These are phyloP conservation scores for Cladosporium sp. DNA, from an alignment of 2,329 filamentous ascomycete genomes.

Conservation along the genomic window DNA sequence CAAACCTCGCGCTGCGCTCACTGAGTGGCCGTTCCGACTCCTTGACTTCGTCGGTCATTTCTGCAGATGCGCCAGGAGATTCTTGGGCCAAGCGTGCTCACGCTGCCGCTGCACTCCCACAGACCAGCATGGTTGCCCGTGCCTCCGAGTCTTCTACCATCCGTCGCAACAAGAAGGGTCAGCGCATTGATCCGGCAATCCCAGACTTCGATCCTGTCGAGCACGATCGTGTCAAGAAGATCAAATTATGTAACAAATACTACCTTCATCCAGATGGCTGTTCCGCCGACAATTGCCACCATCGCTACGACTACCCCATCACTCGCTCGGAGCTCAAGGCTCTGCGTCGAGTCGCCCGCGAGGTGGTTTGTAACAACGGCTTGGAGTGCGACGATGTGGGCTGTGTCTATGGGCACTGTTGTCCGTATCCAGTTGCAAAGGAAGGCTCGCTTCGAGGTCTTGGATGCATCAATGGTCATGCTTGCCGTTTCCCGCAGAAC, in stretches of 20 bases:
- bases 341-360: slow-evolving; percentile 57
- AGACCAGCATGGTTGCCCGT: neutral
- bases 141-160: slow-evolving; percentile 22
- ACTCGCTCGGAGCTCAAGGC: slow-evolving; percentile 50
- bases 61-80: neutral
- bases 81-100: slow-evolving; percentile 1
- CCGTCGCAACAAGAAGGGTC: slow-evolving; percentile 55
- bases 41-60: neutral
- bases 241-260: slow-evolving; percentile 61
- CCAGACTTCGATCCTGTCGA: slow-evolving; percentile 50
- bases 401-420: slow-evolving; percentile 63
- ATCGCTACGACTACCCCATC: slow-evolving; percentile 52
- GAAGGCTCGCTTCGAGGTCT: slow-evolving; percentile 45
- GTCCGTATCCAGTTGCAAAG: slow-evolving; percentile 46
- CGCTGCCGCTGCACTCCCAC: slow-evolving; percentile 1
- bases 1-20: neutral
- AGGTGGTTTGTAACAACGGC: slow-evolving; percentile 59
- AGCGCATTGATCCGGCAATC: slow-evolving; percentile 54
- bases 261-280: slow-evolving; percentile 51
- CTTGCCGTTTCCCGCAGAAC: slow-evolving; percentile 54
- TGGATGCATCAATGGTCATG: slow-evolving; percentile 54
- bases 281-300: slow-evolving; percentile 47
- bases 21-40: neutral
- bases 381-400: slow-evolving; percentile 54
- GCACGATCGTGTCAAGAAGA: slow-evolving; percentile 56